Percentiles rank a stretch among this genome's conserved stretches.
Conservation (phyloP, 805 yeast genomes). For the Pichia ethanolica region DNA sequence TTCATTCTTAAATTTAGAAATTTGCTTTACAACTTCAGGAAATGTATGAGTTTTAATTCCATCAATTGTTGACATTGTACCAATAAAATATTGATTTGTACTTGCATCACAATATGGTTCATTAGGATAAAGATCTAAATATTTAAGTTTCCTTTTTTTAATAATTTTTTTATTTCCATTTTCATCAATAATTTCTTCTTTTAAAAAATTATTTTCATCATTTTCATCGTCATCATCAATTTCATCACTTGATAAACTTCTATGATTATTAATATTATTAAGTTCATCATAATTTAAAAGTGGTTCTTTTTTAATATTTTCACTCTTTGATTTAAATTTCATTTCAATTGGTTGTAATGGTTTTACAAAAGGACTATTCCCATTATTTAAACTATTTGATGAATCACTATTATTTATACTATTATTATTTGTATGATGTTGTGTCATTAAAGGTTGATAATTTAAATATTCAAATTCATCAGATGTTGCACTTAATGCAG, state of each 20-base stretch:
- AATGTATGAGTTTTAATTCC: slow-evolving; percentile 37
- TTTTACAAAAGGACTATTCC: slow-evolving; percentile 3
- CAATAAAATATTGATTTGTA: slow-evolving; percentile 64
- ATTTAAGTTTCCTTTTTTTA: background rate
- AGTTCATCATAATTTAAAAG: no score
- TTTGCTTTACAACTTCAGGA: slow-evolving; percentile 52
- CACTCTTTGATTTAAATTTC: background rate
- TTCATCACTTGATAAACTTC: background rate
- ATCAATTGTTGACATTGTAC: slow-evolving; percentile 34
- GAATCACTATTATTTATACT: background rate
- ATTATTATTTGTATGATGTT: no score
- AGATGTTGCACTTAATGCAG: slow-evolving; percentile 32
- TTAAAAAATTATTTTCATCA: background rate
- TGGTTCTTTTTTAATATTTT: no score
- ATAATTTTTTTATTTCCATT: background rate
- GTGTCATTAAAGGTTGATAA: slow-evolving; percentile 20
- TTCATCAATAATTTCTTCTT: background rate
- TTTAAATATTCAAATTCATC: slow-evolving; percentile 22
- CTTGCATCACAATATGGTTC: slow-evolving; percentile 44
- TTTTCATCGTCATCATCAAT: background rate
- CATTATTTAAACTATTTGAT: background rate
- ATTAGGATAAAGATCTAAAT: slow-evolving; percentile 4
- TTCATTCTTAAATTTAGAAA: slow-evolving; percentile 30
- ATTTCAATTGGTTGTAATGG: slow-evolving; percentile 8
- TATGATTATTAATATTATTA: no score